phyloP scores from a whole-genome alignment of 2,329 filamentous ascomycete genomes.

The Scolecobasidium constrictum region DNA sequence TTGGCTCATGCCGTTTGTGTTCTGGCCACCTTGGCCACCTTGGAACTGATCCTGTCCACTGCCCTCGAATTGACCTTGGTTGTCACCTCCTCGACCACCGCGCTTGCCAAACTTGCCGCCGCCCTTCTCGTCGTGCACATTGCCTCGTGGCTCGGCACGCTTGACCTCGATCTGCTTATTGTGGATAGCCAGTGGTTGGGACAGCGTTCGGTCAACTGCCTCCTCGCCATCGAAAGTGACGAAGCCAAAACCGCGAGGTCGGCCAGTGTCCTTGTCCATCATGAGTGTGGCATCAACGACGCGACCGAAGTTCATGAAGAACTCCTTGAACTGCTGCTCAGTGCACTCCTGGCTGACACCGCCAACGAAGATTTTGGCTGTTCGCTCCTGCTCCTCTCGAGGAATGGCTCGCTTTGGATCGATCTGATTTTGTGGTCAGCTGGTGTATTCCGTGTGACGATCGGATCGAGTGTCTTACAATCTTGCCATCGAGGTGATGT shows the following conservation, averaged over 20 bases:
- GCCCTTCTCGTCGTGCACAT: constrained; percentile 71
- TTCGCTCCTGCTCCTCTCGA: constrained; percentile 94
- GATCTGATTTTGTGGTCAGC: constrained; percentile 50
- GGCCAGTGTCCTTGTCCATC: constrained; percentile 99
- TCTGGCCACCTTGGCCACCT: constrained; percentile 18
- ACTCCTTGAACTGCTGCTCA: constrained; percentile 90
- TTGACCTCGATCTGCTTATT: constrained; percentile 98
- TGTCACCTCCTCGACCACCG: constrained; percentile 23
- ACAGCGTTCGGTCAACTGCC: constrained; percentile 84
- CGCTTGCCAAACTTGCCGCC: constrained; percentile 19
- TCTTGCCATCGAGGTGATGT: constrained; percentile 95
- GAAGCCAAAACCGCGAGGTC: constrained; percentile 91
- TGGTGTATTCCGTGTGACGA: constrained; percentile 12
- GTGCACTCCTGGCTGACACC: constrained; percentile 96
- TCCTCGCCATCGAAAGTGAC: constrained; percentile 96
- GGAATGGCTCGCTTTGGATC: constrained; percentile 97
- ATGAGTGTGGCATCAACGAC: constrained; percentile 96
- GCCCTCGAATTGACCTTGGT: constrained; percentile 21
- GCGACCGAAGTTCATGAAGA: constrained; percentile 92
- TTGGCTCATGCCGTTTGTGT: constrained; percentile 64
- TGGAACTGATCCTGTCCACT: constrained; percentile 38
- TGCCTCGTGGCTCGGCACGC: constrained; percentile 90
- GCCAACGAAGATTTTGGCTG: constrained; percentile 96
- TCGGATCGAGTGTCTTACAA: constrained; percentile 67
- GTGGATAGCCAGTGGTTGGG: constrained; percentile 77